These are phyloP conservation scores for Stipa capillata DNA, from an alignment of 176 grass and related monocot species.

Conservation along the genomic window DNA sequence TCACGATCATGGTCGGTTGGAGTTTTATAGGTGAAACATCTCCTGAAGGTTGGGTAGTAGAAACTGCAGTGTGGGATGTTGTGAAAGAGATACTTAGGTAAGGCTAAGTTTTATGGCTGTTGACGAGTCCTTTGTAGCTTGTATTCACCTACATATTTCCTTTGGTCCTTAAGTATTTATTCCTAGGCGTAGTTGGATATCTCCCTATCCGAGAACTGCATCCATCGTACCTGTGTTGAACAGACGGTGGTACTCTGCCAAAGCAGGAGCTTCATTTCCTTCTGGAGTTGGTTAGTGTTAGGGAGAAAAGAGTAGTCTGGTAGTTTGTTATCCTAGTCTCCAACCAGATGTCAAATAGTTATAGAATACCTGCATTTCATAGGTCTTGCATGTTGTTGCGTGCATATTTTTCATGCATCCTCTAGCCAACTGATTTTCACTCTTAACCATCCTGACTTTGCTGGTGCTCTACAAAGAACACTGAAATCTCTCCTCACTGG, in stretches of 20 bases:
- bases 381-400: constrained; percentile 18
- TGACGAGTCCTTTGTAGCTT: constrained; percentile 23
- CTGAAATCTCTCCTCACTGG: constrained; percentile 5
- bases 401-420: constrained; percentile 6
- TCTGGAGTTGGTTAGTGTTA: constrained; percentile 8
- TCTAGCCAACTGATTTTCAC: constrained; percentile 5
- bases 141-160: constrained; percentile 22
- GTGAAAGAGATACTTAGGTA: not conserved
- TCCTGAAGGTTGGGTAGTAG: not conserved
- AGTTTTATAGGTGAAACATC: constrained; percentile 1
- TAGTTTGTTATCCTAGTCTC: not conserved
- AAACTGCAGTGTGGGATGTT: not conserved
- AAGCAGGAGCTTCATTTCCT: not conserved
- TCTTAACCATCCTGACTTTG: constrained; percentile 9
- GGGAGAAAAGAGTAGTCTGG: not conserved
- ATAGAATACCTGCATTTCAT: constrained; percentile 20
- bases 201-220: no score
- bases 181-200: constrained; percentile 1
- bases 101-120: not conserved
- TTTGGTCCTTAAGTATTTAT: not conserved
- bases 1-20: not conserved
- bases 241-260: not conserved
- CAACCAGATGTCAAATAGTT: constrained; percentile 17
- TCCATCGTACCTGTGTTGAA: no score
- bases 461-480: constrained; percentile 19